A percentile compares a stretch with the other conserved stretches of the same genome.
Evolutionary conservation across 768 basidiomycete species (phyloP).

Genomic region (Butyriboletus loyo): DNA sequence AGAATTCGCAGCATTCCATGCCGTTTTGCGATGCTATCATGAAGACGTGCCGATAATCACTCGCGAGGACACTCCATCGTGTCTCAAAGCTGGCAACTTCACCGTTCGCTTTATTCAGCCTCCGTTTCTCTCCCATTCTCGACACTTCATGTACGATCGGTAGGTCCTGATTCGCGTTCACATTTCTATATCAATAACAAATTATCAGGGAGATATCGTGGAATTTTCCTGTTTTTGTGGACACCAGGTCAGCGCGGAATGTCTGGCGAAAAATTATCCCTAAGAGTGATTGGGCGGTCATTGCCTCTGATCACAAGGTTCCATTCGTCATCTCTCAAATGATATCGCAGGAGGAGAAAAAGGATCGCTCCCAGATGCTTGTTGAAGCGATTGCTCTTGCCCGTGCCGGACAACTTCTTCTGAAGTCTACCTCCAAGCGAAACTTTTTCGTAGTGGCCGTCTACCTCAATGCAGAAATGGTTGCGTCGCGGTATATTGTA

Average conservation of each 20-base stretch:
- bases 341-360: not conserved
- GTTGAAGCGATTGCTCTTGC: slow-evolving; percentile 5
- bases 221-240: slow-evolving; percentile 12
- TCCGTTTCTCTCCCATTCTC: slow-evolving; percentile 4
- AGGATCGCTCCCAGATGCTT: slow-evolving; percentile 4
- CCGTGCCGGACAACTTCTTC: not conserved
- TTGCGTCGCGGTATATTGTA: slow-evolving; percentile 1
- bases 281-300: slow-evolving; percentile 4
- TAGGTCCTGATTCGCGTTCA: not conserved
- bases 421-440: not conserved
- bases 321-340: slow-evolving; percentile 14
- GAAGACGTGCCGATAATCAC: not conserved
- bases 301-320: not conserved
- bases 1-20: too few relatives aligned
- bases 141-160: not conserved
- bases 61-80: not conserved
- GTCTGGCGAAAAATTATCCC: slow-evolving; percentile 1
- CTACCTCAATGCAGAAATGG: not conserved
- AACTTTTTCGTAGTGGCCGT: slow-evolving; percentile 14
- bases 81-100: slow-evolving; percentile 4
- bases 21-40: not conserved
- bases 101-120: slow-evolving; percentile 5
- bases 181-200: not conserved
- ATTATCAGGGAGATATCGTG: slow-evolving; percentile 1
- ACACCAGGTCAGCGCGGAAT: not conserved